Evolutionary conservation across 73 alveolate species (phyloP).

Genomic region (Paramecium bursaria): DNA sequence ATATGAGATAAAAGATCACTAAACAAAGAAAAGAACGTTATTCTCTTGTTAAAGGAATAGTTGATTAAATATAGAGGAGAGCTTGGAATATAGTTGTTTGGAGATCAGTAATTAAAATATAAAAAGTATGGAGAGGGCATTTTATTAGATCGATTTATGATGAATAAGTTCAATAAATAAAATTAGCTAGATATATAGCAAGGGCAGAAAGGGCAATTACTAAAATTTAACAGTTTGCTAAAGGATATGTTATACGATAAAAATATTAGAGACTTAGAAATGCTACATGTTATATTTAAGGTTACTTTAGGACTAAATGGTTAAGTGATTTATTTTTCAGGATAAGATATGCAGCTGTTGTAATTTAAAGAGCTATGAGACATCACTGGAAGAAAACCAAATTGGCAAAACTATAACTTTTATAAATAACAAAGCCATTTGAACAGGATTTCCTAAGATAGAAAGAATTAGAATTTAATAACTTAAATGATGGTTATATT

Average conservation of each 20-base stretch:
- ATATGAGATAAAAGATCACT: not conserved
- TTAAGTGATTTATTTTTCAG: conserved; percentile 1
- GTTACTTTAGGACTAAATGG: conserved; percentile 53
- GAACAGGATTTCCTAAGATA: conserved; percentile 27
- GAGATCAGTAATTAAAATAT: conserved; percentile 42
- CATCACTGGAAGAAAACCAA: not conserved
- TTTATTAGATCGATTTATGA: not conserved
- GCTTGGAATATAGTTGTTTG: conserved; percentile 43
- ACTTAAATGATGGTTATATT: conserved; percentile 30
- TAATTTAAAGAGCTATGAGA: conserved; percentile 41
- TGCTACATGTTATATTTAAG: conserved; percentile 23
- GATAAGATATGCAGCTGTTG: conserved; percentile 40
- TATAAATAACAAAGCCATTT: not conserved
- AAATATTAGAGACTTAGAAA: not conserved
- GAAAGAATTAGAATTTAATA: conserved; percentile 41
- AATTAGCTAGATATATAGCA: conserved; percentile 13
- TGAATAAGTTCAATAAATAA: conserved; percentile 10
- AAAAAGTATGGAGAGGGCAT: conserved; percentile 39
- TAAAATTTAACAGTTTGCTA: conserved; percentile 4
- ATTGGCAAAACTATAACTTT: not conserved
- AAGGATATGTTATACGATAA: not conserved
- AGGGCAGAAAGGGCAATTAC: not conserved
- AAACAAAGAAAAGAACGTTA: not conserved
- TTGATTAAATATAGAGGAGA: not conserved
- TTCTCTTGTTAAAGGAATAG: not conserved